Percentiles rank a stretch among this genome's conserved stretches.
These are phyloP conservation scores for Schwanniomyces yamadae DNA, from an alignment of 805 yeast species.

Conservation along the genomic window DNA sequence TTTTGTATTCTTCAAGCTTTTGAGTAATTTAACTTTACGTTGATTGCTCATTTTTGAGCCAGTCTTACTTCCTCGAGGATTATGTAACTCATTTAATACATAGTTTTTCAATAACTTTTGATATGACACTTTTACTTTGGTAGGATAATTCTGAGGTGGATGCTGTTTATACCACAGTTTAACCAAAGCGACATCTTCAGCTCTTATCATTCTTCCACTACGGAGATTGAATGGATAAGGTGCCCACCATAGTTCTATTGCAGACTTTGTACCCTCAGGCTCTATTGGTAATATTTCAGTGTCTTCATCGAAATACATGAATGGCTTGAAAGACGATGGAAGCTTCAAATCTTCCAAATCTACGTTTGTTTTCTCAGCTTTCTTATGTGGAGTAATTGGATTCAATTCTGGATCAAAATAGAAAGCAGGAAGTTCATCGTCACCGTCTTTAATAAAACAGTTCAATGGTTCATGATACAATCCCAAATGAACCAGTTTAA, in stretches of 20 bases:
- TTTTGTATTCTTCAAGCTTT: constrained; percentile 71
- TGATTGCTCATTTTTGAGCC: constrained; percentile 36
- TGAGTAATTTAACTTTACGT: constrained; percentile 58
- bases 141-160: constrained; percentile 60
- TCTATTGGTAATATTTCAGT: constrained; percentile 17
- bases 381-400: constrained; percentile 45
- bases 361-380: constrained; percentile 5
- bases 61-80: constrained; percentile 26
- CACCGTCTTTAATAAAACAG: constrained; percentile 44
- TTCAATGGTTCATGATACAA: constrained; percentile 65
- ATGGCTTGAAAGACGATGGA: constrained; percentile 48
- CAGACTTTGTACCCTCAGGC: constrained; percentile 47
- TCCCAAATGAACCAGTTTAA: constrained; percentile 58
- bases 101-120: constrained; percentile 80
- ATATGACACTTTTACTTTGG: constrained; percentile 81
- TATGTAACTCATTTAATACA: constrained; percentile 71
- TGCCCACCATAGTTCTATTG: constrained; percentile 72
- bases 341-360: constrained; percentile 41
- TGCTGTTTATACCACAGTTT: constrained; percentile 80
- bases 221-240: constrained; percentile 82
- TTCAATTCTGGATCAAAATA: constrained; percentile 52
- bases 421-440: constrained; percentile 46
- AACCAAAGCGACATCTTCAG: constrained; percentile 84
- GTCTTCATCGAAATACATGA: constrained; percentile 32
- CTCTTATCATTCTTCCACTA: constrained; percentile 69